phyloP scores from a whole-genome alignment of 345 rosid genomes.

The Bruguiera sexangula region DNA sequence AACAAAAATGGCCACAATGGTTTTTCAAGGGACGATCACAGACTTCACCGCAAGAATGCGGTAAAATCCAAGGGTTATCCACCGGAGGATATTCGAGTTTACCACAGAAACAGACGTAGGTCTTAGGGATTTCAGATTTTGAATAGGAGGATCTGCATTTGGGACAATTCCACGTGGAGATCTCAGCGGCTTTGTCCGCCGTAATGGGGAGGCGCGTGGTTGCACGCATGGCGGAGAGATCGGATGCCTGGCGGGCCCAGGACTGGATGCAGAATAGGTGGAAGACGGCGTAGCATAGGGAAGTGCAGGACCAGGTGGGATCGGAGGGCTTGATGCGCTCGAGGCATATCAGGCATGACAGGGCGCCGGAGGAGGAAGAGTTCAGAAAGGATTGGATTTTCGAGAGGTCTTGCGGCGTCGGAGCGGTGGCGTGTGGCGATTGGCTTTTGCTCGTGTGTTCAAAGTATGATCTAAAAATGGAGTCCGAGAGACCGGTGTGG shows the following conservation, averaged over 20 bases:
- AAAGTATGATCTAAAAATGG: slow-evolving; percentile 77
- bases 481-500: slow-evolving; percentile 57
- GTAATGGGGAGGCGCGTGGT: slow-evolving; percentile 58
- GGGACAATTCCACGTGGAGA: slow-evolving; percentile 79
- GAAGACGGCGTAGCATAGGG: slow-evolving; percentile 71
- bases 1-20: slow-evolving; percentile 73
- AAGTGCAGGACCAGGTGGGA: slow-evolving; percentile 85
- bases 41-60: slow-evolving; percentile 90
- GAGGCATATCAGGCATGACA: slow-evolving; percentile 87
- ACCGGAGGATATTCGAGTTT: slow-evolving; percentile 59
- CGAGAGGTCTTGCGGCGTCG: slow-evolving; percentile 51
- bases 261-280: slow-evolving; percentile 87
- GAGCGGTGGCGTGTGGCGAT: slow-evolving; percentile 31
- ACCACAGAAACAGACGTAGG: slow-evolving; percentile 76
- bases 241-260: slow-evolving; percentile 83
- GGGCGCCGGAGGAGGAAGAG: slow-evolving; percentile 83
- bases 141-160: slow-evolving; percentile 69
- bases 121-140: slow-evolving; percentile 53
- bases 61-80: slow-evolving; percentile 83
- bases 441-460: slow-evolving; percentile 41
- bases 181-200: slow-evolving; percentile 39
- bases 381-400: slow-evolving; percentile 83
- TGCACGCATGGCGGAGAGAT: slow-evolving; percentile 66
- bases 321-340: slow-evolving; percentile 74
- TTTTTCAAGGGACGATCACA: slow-evolving; percentile 58